Evolutionary conservation across 164 flowering plant species (phyloP), one percentile per base, ranked within the genome.

Genomic region (Warburgia ugandensis): DNA sequence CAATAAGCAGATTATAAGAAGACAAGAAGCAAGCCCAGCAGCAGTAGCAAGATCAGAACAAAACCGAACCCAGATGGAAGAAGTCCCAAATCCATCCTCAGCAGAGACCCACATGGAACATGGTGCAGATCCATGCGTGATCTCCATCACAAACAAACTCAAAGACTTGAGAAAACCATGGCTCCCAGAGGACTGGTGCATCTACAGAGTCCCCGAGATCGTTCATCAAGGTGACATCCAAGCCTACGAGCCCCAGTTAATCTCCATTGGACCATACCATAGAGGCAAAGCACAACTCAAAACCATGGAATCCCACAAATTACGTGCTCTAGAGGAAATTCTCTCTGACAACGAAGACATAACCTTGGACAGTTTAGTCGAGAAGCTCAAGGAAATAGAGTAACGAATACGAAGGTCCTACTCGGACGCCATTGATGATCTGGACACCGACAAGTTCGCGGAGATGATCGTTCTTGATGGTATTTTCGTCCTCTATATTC

Each of bases 211-310:
- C n/a, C 81, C 74, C 1, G 67, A 68, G 28, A 61, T 58, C 22
- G 55, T 79, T 2, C 63, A 65, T 2, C 72, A 65, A 20, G 64
- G 55, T 3, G 73, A 73, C 5, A 68, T 71, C 43, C 61, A 55
- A 36, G 74, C 78, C 17, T 72, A 68, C 50, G 58, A 55, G 7
- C 89, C 83, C 0, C 69, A 68, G 63, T 63, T 67, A 19, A 65
- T 77, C 12, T 71, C 79, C 3, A 41, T 81, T 23, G 88, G 88
- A 7, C 84, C 88, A 20, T 78, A 69, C 44, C 80, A 81, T 51
- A 73, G 70, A 29, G 64, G 68, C 3, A 67, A 66, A 14, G 16
- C 56, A 6, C 26, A 64, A 4, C 68, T 72, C 0, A 51, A 63
- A 22, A 62, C 45, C 44, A 73, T 77, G 81, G 79, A 82, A 20